These are phyloP conservation scores for Antarctomyces pellizariae DNA, from an alignment of 495 filamentous ascomycete genomes.

Conservation along the genomic window DNA sequence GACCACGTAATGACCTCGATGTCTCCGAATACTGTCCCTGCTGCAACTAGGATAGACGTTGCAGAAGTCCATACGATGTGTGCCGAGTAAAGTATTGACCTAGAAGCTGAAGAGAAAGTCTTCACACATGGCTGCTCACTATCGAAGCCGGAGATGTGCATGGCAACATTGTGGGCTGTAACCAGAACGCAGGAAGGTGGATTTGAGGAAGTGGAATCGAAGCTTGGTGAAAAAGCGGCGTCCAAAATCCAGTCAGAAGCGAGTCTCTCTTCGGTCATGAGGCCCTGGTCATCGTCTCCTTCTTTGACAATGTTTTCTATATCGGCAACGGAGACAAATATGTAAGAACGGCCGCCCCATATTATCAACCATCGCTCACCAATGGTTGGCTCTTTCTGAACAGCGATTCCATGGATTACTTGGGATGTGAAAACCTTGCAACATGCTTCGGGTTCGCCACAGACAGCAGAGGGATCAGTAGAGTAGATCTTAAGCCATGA, in stretches of 20 bases:
- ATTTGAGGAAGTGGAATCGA: slow-evolving; percentile 8
- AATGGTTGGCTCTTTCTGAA: slow-evolving; percentile 12
- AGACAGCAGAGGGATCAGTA: slow-evolving; percentile 13
- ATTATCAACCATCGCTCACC: too few relatives aligned
- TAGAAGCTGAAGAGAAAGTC: slow-evolving; percentile 39
- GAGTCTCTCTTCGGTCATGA: slow-evolving; percentile 9
- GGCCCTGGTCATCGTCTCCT: slow-evolving; percentile 1
- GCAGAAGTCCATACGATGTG: slow-evolving; percentile 35
- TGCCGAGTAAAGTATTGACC: slow-evolving; percentile 75
- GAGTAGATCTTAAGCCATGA: slow-evolving; percentile 40
- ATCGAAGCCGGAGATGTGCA: slow-evolving; percentile 14
- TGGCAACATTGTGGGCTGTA: slow-evolving; percentile 66
- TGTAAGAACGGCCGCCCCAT: slow-evolving; percentile 27
- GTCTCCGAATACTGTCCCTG: slow-evolving; percentile 85
- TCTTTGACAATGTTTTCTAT: neutral
- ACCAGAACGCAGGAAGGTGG: slow-evolving; percentile 25
- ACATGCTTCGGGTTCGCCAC: slow-evolving; percentile 17
- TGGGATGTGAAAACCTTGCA: slow-evolving; percentile 33
- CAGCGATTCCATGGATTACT: slow-evolving; percentile 42
- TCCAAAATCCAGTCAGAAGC: slow-evolving; percentile 71
- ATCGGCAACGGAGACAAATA: slow-evolving; percentile 3
- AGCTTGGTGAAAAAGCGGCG: slow-evolving; percentile 27
- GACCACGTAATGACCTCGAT: slow-evolving; percentile 70
- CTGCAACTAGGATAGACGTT: slow-evolving; percentile 45
- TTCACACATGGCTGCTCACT: slow-evolving; percentile 11